Evolutionary conservation across 768 basidiomycete species (phyloP).

Genomic region (Dacryopinax spathularia): DNA sequence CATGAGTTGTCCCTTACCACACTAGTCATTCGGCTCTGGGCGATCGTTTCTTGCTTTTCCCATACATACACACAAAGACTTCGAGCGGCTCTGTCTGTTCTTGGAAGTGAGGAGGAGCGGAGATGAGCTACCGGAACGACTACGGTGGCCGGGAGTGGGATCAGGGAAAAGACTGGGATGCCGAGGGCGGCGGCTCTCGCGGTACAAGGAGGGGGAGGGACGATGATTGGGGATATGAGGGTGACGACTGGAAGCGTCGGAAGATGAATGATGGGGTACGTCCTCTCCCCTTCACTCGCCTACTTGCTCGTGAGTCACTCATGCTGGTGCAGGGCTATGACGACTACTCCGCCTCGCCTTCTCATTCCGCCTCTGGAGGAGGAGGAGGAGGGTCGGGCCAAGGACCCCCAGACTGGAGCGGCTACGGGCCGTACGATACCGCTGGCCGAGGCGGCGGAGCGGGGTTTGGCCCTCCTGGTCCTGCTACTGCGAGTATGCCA

Average conservation of each 20-base stretch:
- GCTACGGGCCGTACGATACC: slow-evolving; percentile 8
- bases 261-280: slow-evolving; percentile 66
- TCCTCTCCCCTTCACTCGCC: slow-evolving; percentile 7
- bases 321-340: slow-evolving; percentile 14
- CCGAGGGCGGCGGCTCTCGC: neutral
- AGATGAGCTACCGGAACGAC: slow-evolving; percentile 5
- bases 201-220: slow-evolving; percentile 19
- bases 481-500: neutral
- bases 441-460: slow-evolving; percentile 8
- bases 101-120: neutral
- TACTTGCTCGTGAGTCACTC: neutral
- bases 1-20: neutral
- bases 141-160: slow-evolving; percentile 58
- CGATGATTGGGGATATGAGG: slow-evolving; percentile 42
- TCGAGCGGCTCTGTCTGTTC: too few relatives aligned
- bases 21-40: too few relatives aligned
- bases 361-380: slow-evolving; percentile 11
- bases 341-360: slow-evolving; percentile 4
- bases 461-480: neutral
- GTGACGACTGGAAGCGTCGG: slow-evolving; percentile 55
- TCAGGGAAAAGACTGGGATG: slow-evolving; percentile 39
- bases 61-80: neutral
- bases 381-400: slow-evolving; percentile 5
- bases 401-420: neutral
- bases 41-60: too few relatives aligned